These are phyloP conservation scores for Citeromyces hawaiiensis DNA, from an alignment of 1,139 yeast genomes.

Conservation along the genomic window DNA sequence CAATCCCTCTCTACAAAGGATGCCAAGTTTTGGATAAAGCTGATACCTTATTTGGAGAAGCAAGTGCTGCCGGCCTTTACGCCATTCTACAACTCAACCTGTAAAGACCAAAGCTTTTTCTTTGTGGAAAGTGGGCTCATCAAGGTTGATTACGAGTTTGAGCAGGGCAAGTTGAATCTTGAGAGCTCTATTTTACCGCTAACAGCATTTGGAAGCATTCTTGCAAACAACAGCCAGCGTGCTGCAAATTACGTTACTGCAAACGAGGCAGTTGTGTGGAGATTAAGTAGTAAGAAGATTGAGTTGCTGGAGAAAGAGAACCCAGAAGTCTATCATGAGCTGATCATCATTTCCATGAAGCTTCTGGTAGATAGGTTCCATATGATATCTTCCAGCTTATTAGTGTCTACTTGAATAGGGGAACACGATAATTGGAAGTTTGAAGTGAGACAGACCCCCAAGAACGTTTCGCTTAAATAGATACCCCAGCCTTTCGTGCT, in stretches of 20 bases:
- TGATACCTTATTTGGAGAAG: slow-evolving; percentile 38
- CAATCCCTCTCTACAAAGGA: slow-evolving; percentile 51
- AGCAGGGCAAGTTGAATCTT: slow-evolving; percentile 38
- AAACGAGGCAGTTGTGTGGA: slow-evolving; percentile 62
- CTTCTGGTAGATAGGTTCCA: slow-evolving; percentile 65
- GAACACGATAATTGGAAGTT: too few relatives aligned
- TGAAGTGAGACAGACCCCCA: too few relatives aligned
- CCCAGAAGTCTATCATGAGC: slow-evolving; percentile 47
- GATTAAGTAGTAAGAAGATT: slow-evolving; percentile 31
- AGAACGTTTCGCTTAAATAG: too few relatives aligned
- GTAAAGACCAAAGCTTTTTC: slow-evolving; percentile 35
- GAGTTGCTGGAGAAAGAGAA: slow-evolving; percentile 10
- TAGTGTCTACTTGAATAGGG: slow-evolving; percentile 30
- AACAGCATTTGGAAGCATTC: slow-evolving; percentile 76
- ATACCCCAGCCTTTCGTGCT: too few relatives aligned
- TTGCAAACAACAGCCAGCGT: slow-evolving; percentile 20
- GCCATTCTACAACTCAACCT: slow-evolving; percentile 27
- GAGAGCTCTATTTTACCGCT: slow-evolving; percentile 77
- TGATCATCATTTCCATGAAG: slow-evolving; percentile 50
- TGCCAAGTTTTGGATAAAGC: slow-evolving; percentile 50
- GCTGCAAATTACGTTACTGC: slow-evolving; percentile 30
- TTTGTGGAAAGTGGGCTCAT: slow-evolving; percentile 73
- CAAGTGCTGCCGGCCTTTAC: slow-evolving; percentile 34
- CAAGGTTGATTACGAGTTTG: slow-evolving; percentile 35
- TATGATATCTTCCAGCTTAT: slow-evolving; percentile 53